Base-by-base conservation (phyloP, 2,329 filamentous ascomycete species). In the Colletotrichum scovillei region DNA sequence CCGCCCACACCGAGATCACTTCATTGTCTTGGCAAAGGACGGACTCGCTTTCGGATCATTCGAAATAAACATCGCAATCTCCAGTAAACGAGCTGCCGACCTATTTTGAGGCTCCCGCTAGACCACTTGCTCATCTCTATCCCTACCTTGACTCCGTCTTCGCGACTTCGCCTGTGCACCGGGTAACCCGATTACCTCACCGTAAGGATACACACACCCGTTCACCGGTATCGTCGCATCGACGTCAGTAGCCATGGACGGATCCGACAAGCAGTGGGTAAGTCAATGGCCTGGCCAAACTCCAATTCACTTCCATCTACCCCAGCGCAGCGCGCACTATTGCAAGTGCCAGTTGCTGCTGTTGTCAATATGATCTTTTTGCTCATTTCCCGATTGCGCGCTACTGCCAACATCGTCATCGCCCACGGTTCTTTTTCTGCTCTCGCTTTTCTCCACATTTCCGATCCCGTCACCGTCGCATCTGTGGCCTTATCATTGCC, bases 191-290 rank as follows among this genome's bases (percentile, higher is more conserved):
- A 65, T 49, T 30, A 56, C 19, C 30, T 55, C 19, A 26, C 49
- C 28, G 16, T 19, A 42, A 42, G 38, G 38, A 16, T 19, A 52
- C 12, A 42, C 12, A 42, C 38, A 16, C 52, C 16, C 24, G 30
- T 22, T 19, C 22, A 30, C 3, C 24, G 9, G 52, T 38, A 49
- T 46, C 11, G 19, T 42, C 38, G 28, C 60, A n/a, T 56, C 24
- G 11, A 64, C 42, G 32, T 52, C 66, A 30, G 38, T 38, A 62
- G 26, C 64, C 59, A 63, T 64, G 75, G 78, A 79, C 67, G 76
- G 78, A 16, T 68, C 71, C 69, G 85, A 88, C 78, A 88, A 89
- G 80, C 81, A 86, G 75, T 88, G 86, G 86, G 86, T 88, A 81
- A 78, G 84, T 81, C 69, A 63, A 60, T 70, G 28, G 32, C 38